Conservation (phyloP, 345 rosid species). For the Syzygium grande region DNA sequence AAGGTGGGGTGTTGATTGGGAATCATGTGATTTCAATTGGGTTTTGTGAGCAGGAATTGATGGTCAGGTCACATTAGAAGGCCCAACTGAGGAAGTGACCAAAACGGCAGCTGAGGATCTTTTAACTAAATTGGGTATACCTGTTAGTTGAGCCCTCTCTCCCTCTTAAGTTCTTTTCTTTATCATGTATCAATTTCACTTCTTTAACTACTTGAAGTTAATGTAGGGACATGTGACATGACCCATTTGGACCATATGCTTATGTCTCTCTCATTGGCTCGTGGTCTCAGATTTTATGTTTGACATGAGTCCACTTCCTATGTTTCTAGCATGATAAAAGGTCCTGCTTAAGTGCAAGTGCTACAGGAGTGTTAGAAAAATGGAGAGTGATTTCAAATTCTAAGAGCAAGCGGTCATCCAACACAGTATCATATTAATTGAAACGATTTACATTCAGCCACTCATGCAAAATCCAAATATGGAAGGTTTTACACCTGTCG, state of each 20-base stretch:
- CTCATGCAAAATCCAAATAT: neutral
- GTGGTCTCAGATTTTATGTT: neutral
- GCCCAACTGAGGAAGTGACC: slow-evolving; percentile 91
- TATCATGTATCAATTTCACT: neutral
- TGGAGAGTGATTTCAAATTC: neutral
- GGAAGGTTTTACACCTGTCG: neutral
- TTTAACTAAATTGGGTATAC: slow-evolving; percentile 66
- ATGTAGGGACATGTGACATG: neutral
- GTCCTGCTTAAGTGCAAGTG: neutral
- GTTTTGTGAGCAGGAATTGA: slow-evolving; percentile 30
- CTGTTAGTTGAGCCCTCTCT: neutral
- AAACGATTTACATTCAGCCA: neutral
- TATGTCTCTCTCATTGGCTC: neutral
- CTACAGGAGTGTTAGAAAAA: neutral
- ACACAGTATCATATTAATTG: neutral
- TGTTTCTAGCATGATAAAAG: neutral
- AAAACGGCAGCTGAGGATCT: slow-evolving; percentile 55
- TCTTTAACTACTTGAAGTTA: neutral
- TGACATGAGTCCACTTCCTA: neutral
- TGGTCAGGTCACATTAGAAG: slow-evolving; percentile 52
- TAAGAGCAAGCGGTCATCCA: neutral
- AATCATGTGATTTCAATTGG: neutral
- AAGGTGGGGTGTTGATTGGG: neutral
- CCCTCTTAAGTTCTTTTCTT: neutral
- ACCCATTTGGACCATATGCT: neutral